A percentile compares a stretch with the other conserved stretches of the same genome.
These are phyloP conservation scores for Suhomyces kilbournensis DNA, from an alignment of 805 yeast genomes.

Conservation along the genomic window DNA sequence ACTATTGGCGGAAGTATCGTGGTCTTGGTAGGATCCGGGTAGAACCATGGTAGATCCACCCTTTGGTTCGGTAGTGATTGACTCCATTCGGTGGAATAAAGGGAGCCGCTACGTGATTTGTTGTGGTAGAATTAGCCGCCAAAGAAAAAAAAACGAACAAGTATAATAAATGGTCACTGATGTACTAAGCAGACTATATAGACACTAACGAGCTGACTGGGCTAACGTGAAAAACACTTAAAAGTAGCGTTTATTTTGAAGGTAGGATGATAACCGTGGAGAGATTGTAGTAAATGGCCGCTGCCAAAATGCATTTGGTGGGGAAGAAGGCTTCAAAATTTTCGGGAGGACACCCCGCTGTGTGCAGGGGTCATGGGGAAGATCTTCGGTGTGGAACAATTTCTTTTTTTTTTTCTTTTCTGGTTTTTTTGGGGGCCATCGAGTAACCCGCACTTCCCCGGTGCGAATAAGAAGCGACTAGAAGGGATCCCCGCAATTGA, in stretches of 20 bases:
- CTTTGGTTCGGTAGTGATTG: neutral
- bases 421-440: neutral
- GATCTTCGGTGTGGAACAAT: conserved; percentile 1
- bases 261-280: neutral
- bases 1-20: neutral
- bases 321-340: conserved; percentile 5
- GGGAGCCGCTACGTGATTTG: neutral
- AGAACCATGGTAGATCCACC: neutral
- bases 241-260: neutral
- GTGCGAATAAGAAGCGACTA: neutral
- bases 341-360: conserved; percentile 3
- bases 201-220: neutral
- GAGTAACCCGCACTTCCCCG: neutral
- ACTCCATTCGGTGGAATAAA: neutral
- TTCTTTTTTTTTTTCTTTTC: conserved; percentile 1
- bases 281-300: neutral
- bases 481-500: neutral
- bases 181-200: no score
- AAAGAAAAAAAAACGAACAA: no score
- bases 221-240: neutral
- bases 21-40: neutral
- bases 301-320: conserved; percentile 2
- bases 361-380: conserved; percentile 5
- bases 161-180: neutral
- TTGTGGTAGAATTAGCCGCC: neutral